These are phyloP conservation scores for Selaginella moellendorffii DNA, from an alignment of 75 land plant species.

Conservation along the genomic window DNA sequence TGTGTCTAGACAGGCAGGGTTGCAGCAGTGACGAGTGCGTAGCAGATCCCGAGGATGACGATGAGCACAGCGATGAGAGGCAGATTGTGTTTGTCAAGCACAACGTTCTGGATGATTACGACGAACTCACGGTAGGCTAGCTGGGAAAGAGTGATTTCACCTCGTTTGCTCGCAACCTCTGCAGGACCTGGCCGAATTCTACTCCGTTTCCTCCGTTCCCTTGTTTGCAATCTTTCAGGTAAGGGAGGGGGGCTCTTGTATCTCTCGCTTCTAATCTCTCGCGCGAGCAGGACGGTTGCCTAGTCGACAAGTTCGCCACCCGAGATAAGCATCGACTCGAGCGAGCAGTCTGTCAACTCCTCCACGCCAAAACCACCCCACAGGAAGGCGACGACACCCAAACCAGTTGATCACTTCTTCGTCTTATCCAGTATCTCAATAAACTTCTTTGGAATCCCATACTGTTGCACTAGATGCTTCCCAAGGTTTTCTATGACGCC, in stretches of 20 bases:
- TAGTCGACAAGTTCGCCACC: conserved; percentile 18
- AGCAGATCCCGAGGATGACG: background rate
- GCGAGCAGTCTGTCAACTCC: no score
- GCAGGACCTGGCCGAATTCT: conserved; percentile 20
- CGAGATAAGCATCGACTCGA: conserved; percentile 15
- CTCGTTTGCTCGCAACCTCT: conserved; percentile 1
- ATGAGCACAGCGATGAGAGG: background rate
- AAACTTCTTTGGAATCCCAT: conserved; percentile 73
- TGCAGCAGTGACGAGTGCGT: background rate
- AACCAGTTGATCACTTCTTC: conserved; percentile 25
- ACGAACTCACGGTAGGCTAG: conserved; percentile 22
- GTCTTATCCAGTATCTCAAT: conserved; percentile 87
- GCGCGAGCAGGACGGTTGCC: conserved; percentile 15
- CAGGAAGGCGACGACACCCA: no score
- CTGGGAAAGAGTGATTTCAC: background rate
- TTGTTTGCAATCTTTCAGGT: conserved; percentile 20
- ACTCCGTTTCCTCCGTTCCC: conserved; percentile 16
- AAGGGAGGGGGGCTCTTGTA: background rate
- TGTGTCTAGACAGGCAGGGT: background rate
- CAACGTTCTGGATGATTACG: conserved; percentile 27
- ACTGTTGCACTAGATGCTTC: conserved; percentile 61
- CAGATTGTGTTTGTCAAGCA: conserved; percentile 18
- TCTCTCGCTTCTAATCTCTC: background rate
- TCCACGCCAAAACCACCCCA: no score
- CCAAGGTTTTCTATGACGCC: conserved; percentile 77